Percentiles rank a stretch among this genome's conserved stretches.
These are phyloP conservation scores for Nevesoporus exiguus DNA, from an alignment of 768 basidiomycete genomes.

Conservation along the genomic window DNA sequence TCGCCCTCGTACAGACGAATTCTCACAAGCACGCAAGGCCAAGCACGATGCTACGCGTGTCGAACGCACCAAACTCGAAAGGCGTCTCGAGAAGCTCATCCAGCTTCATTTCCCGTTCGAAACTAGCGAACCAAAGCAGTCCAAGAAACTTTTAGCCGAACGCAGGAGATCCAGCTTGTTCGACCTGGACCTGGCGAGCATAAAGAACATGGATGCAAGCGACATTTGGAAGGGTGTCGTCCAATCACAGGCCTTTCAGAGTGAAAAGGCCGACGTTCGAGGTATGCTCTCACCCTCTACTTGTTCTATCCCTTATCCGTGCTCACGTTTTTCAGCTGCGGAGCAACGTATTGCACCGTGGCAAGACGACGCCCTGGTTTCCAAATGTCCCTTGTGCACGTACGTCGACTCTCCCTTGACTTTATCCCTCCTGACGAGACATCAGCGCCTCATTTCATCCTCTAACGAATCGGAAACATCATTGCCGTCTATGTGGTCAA, in stretches of 20 bases:
- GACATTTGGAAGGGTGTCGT: slow-evolving; percentile 69
- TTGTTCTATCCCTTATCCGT: slow-evolving; percentile 1
- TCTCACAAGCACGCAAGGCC: slow-evolving; percentile 41
- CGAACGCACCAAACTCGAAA: slow-evolving; percentile 80
- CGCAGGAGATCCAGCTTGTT: slow-evolving; percentile 66
- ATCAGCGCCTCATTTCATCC: slow-evolving; percentile 74
- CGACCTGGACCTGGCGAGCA: slow-evolving; percentile 55
- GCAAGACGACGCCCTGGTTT: slow-evolving; percentile 78
- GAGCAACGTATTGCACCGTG: slow-evolving; percentile 95
- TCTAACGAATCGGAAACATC: slow-evolving; percentile 91
- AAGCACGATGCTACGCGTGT: slow-evolving; percentile 51
- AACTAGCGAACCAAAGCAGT: slow-evolving; percentile 12
- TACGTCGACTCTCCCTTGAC: slow-evolving; percentile 34
- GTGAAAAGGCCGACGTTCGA: slow-evolving; percentile 61
- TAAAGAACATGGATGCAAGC: slow-evolving; percentile 61
- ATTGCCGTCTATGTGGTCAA: slow-evolving; percentile 90
- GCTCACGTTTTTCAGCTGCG: slow-evolving; percentile 43
- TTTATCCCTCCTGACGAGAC: slow-evolving; percentile 6
- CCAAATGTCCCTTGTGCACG: slow-evolving; percentile 84
- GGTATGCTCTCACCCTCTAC: slow-evolving; percentile 41
- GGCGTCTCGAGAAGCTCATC: slow-evolving; percentile 87
- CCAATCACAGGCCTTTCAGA: slow-evolving; percentile 39
- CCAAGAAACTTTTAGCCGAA: slow-evolving; percentile 4
- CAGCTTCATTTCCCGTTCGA: slow-evolving; percentile 58
- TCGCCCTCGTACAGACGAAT: slow-evolving; percentile 79